These are phyloP conservation scores for Phytophthora cactorum DNA, from an alignment of 352 stramenopile species.

Conservation along the genomic window DNA sequence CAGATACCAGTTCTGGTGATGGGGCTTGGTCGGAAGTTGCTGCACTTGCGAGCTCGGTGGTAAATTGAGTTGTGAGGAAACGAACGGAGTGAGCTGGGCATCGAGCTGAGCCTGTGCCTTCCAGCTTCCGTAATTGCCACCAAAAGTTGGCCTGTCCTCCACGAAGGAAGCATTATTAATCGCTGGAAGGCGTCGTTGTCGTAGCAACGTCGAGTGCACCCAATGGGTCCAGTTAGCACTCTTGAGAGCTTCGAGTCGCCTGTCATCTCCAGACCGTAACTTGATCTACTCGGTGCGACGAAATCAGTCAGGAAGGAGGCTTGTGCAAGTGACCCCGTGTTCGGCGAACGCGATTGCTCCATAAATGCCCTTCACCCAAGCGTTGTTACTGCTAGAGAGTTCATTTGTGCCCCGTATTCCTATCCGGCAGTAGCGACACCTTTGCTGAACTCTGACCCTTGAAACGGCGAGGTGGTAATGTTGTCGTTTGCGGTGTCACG, in stretches of 20 bases:
- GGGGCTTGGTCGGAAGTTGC: slow-evolving; percentile 10
- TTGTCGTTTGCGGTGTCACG: slow-evolving; percentile 2
- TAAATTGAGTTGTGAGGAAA: slow-evolving; percentile 26
- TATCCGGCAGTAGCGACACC: neutral
- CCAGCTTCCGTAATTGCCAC: neutral
- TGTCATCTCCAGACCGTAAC: slow-evolving; percentile 15
- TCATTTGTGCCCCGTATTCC: neutral
- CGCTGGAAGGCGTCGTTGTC: neutral
- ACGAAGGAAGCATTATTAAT: neutral
- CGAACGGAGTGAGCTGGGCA: too few species aligned
- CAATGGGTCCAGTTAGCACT: slow-evolving; percentile 22
- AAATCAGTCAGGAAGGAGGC: slow-evolving; percentile 22
- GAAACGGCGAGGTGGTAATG: slow-evolving; percentile 10
- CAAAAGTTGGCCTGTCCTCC: slow-evolving; percentile 9
- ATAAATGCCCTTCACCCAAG: slow-evolving; percentile 8
- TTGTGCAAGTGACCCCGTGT: slow-evolving; percentile 12
- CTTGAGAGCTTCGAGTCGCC: slow-evolving; percentile 11
- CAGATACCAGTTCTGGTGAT: slow-evolving; percentile 22
- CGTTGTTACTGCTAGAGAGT: slow-evolving; percentile 17
- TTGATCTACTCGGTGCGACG: slow-evolving; percentile 25
- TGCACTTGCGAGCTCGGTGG: slow-evolving; percentile 19
- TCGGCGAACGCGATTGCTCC: slow-evolving; percentile 22
- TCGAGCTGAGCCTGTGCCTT: neutral
- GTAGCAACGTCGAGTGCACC: slow-evolving; percentile 15
- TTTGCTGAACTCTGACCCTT: slow-evolving; percentile 23